Base-by-base conservation (phyloP, 192 early-diverging fungal genomes). In the Rhizophlyctis rosea region DNA sequence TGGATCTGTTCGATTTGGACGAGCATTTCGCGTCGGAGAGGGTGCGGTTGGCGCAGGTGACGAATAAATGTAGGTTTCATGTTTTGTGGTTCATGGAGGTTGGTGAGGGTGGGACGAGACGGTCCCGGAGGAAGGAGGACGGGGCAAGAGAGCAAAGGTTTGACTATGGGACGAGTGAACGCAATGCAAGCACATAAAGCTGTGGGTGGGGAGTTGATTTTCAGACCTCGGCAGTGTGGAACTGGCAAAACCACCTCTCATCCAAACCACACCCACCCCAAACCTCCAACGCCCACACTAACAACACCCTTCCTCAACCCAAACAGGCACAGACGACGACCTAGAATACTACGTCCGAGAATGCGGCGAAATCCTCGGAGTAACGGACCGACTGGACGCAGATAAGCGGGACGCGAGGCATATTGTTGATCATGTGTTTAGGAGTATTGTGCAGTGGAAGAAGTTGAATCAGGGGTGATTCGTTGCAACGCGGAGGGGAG, bases 1-100 rank as follows among this genome's bases (percentile, higher is more conserved):
- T 86, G 30, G 84, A 86, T 25, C 67, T 86, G 21, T 86, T 86
- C 55, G 84, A 86, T 62, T 70, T 86, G 13, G 84, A 86, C 67
- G 84, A 86, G 59, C 62, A 83, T 28, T 86, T 86, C 68, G 79
- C 82, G 14, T 67, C 58, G 30, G 80, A 80, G 63, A 63, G 69
- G 3, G 72, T 71, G 23, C 68, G 81, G 11, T 44, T 86, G 16
- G 84, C 80, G 3, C 82, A 86, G 61, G 48, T 86, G 9, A 81
- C 82, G 21, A 82, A 82, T 73, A 86, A 86, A 62, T 86, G 82
- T 76, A 69, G 76, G 49, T 33, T 59, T 11, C 31, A n/a, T n/a
- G n/a, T n/a, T n/a, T n/a, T n/a, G n/a, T n/a, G n/a, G n/a, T n/a
- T 18, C 24, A 53, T 53, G 21, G 47, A n/a, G 11, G 32, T 32